These are phyloP conservation scores for Thuja plicata DNA, from an alignment of 83 land plant genomes.

Conservation along the genomic window DNA sequence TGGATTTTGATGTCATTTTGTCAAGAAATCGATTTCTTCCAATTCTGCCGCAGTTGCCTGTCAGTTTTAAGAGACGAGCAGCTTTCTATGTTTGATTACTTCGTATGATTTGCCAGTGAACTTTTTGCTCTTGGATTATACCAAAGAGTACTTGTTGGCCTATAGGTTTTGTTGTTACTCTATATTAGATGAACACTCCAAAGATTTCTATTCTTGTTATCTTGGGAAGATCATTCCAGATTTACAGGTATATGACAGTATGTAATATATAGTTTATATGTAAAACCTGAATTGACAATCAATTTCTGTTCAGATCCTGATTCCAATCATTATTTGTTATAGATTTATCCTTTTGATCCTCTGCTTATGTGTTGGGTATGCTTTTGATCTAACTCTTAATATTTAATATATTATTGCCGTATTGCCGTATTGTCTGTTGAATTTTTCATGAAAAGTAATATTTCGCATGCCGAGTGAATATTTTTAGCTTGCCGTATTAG, in stretches of 20 bases:
- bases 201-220: not conserved
- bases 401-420: no score
- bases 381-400: not conserved
- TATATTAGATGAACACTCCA: not conserved
- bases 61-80: slow-evolving; percentile 17
- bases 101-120: slow-evolving; percentile 10
- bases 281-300: not conserved
- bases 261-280: not conserved
- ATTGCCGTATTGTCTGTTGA: not conserved
- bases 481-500: not conserved
- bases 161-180: slow-evolving; percentile 9
- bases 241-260: not conserved
- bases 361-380: not conserved
- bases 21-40: slow-evolving; percentile 2
- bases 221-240: not conserved
- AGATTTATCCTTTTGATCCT: not conserved
- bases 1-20: not conserved
- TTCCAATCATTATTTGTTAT: not conserved
- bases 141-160: not conserved
- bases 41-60: slow-evolving; percentile 4
- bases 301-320: not conserved
- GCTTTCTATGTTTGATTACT: slow-evolving; percentile 8
- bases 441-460: not conserved
- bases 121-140: slow-evolving; percentile 12
- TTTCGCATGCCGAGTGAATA: not conserved